phyloP scores from a whole-genome alignment of 805 yeast species.

The Candida nanaspora region DNA sequence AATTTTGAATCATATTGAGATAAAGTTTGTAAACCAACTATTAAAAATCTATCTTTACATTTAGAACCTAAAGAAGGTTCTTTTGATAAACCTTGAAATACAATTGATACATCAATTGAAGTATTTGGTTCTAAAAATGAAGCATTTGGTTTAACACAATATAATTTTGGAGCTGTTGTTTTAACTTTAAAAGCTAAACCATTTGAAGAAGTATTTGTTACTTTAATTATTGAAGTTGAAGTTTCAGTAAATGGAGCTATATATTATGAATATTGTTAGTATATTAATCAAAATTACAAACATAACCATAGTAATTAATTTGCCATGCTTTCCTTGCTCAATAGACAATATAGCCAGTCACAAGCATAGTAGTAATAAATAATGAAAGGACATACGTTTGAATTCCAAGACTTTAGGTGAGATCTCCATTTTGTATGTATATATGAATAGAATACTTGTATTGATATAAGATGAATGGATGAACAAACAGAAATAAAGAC shows the following conservation, averaged over 20 bases:
- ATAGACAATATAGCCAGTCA: not conserved
- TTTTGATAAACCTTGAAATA: constrained; percentile 73
- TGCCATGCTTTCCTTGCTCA: too few species aligned
- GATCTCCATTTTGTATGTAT: constrained; percentile 49
- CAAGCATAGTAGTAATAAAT: not conserved
- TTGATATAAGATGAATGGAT: not conserved
- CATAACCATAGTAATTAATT: not conserved
- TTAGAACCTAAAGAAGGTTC: constrained; percentile 69
- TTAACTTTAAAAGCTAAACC: constrained; percentile 88
- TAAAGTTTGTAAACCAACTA: constrained; percentile 78
- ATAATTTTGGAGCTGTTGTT: constrained; percentile 93
- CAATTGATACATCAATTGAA: constrained; percentile 66
- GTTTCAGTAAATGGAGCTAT: constrained; percentile 74
- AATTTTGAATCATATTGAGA: constrained; percentile 44
- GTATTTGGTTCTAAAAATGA: constrained; percentile 71
- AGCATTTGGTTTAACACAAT: constrained; percentile 96
- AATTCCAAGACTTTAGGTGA: constrained; percentile 69
- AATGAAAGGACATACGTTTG: constrained; percentile 51
- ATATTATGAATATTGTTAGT: constrained; percentile 1
- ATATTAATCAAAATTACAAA: not conserved
- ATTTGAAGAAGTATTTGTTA: constrained; percentile 49
- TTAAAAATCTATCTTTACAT: constrained; percentile 88
- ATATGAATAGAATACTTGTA: not conserved
- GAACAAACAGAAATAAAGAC: constrained; percentile 14
- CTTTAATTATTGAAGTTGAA: constrained; percentile 53